Conservation (phyloP, 371 early-diverging fungal genomes). For the Nematocida sp. region DNA sequence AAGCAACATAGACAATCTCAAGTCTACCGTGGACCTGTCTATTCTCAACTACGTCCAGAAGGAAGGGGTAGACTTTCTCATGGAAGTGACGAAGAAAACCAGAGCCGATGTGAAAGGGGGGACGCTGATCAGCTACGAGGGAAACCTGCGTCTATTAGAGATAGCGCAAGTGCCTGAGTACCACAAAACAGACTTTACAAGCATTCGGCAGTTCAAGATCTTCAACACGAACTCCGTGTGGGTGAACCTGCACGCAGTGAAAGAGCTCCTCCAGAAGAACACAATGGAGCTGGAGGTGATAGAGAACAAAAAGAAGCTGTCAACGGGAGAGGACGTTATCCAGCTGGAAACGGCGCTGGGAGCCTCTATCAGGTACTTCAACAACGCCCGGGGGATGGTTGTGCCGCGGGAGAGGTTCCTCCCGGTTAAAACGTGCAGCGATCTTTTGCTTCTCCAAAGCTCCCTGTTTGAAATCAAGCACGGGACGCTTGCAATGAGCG, state of each 20-base stretch:
- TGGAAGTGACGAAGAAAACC: conserved; percentile 99
- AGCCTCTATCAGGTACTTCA: conserved; percentile 95
- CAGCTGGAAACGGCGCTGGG: conserved; percentile 98
- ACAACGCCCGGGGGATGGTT: conserved; percentile 85
- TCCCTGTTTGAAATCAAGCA: conserved; percentile 83
- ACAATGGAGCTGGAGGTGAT: conserved; percentile 86
- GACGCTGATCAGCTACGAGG: conserved; percentile 92
- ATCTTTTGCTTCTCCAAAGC: conserved; percentile 87
- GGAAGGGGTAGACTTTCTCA: conserved; percentile 81
- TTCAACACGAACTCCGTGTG: conserved; percentile 99
- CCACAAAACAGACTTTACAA: conserved; percentile 88
- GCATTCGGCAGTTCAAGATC: conserved; percentile 96
- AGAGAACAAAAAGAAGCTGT: conserved; percentile 75
- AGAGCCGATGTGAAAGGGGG: conserved; percentile 99
- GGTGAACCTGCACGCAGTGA: conserved; percentile 86
- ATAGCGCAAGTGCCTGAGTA: conserved; percentile 96
- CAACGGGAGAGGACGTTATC: conserved; percentile 79
- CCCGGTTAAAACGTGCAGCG: conserved; percentile 95
- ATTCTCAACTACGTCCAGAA: conserved; percentile 82
- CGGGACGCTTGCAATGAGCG: conserved; percentile 80
- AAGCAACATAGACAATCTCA: conserved; percentile 97
- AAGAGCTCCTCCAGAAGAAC: conserved; percentile 75
- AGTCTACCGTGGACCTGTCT: conserved; percentile 86
- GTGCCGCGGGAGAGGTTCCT: conserved; percentile 93
- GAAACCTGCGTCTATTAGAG: conserved; percentile 82